Conservation (phyloP, 2,329 filamentous ascomycete genomes). For the Trichophyton verrucosum region DNA sequence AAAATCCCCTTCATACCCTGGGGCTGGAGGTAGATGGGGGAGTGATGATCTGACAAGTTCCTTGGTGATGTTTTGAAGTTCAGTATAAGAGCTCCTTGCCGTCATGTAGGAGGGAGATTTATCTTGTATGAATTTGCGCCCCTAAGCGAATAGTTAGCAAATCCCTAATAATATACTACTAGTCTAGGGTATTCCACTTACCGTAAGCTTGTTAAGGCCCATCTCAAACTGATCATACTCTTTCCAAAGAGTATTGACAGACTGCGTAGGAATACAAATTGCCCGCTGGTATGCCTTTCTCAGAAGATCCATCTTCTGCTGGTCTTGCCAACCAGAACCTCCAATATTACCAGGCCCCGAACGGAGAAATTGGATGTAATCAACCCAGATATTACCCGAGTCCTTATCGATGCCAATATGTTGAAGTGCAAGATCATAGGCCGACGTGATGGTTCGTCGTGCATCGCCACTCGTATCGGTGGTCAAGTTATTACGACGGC, state of each 20-base stretch:
- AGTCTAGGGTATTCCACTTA: constrained; percentile 27
- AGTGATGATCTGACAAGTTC: constrained; percentile 65
- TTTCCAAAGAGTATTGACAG: constrained; percentile 80
- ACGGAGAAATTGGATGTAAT: constrained; percentile 90
- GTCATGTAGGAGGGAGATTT: constrained; percentile 92
- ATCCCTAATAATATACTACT: not conserved
- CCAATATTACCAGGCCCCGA: constrained; percentile 74
- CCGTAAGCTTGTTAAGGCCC: constrained; percentile 80
- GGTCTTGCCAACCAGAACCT: constrained; percentile 84
- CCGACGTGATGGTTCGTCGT: constrained; percentile 65
- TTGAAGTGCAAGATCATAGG: constrained; percentile 84
- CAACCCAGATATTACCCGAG: constrained; percentile 78
- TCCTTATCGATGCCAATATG: constrained; percentile 87
- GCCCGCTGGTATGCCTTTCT: constrained; percentile 88
- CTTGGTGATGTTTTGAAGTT: constrained; percentile 76
- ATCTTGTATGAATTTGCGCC: constrained; percentile 88
- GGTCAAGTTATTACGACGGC: constrained; percentile 75
- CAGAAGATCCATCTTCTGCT: constrained; percentile 92
- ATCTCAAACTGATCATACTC: constrained; percentile 97
- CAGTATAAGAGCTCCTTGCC: constrained; percentile 77
- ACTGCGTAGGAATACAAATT: constrained; percentile 72
- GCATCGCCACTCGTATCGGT: constrained; percentile 64
- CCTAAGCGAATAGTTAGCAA: constrained; percentile 37
- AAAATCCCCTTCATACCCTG: constrained; percentile 73
- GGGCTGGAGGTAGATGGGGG: constrained; percentile 67